phyloP scores from a whole-genome alignment of 176 grass and related monocot genomes.

The Elaeis guineensis region DNA sequence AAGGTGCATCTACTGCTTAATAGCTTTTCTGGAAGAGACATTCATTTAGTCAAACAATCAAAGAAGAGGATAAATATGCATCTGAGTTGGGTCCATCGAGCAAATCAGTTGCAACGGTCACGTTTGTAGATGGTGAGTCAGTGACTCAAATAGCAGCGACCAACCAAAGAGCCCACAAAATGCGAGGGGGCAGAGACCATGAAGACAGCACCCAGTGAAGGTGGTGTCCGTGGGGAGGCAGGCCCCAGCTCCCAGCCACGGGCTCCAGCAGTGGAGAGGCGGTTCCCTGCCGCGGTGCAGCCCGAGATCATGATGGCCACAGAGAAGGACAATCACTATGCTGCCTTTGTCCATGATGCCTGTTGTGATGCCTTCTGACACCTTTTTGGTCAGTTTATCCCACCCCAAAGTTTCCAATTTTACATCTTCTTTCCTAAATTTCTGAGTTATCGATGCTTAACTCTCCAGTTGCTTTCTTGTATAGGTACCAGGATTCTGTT shows the following conservation, averaged over 20 bases:
- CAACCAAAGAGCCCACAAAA: too few relatives aligned
- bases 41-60: too few relatives aligned
- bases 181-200: too few relatives aligned
- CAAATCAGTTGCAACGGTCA: too few relatives aligned
- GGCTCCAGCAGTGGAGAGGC: conserved; percentile 8
- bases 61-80: too few relatives aligned
- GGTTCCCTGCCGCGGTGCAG: conserved; percentile 67
- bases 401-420: too few relatives aligned
- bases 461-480: conserved; percentile 25
- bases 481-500: conserved; percentile 69
- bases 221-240: conserved; percentile 25
- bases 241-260: conserved; percentile 35
- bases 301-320: conserved; percentile 94
- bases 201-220: not conserved
- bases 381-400: conserved; percentile 47
- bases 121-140: too few relatives aligned
- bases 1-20: too few relatives aligned
- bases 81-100: too few relatives aligned
- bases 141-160: too few relatives aligned
- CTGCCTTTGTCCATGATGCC: conserved; percentile 78
- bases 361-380: conserved; percentile 88
- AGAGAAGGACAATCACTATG: conserved; percentile 92
- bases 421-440: too few relatives aligned
- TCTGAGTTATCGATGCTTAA: not conserved
- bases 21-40: too few relatives aligned